Base-by-base conservation (phyloP, 2,329 filamentous ascomycete genomes). In the Pseudocercospora pini-densiflorae region DNA sequence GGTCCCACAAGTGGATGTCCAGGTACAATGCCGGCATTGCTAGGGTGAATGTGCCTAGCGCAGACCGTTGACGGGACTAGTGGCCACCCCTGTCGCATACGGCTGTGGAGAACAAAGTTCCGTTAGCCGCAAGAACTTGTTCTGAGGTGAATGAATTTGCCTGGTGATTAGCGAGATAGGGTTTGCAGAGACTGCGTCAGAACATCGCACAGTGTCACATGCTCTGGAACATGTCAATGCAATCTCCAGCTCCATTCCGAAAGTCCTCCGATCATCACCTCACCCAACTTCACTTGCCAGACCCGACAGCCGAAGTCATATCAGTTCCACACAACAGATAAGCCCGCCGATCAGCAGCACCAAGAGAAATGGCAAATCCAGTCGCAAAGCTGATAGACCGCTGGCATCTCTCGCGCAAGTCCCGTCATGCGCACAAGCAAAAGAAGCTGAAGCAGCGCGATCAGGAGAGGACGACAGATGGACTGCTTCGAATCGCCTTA, bases 401-500 rank as follows among this genome's bases (percentile, higher is more conserved):
- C 51, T 62, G 53, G 43, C 45, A 49, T n/a, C 43, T 29, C 29
- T 55, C 31, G 43, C 64, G 60, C 29, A n/a, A 62, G 6, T 53
- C 51, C 4, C 47, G 55, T 21, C 54, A 27, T 12, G 29, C 47
- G 10, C 64, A 36, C 33, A 61, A 58, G 29, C 54, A 24, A n/a
- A 33, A 40, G 54, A 62, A 45, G 60, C 62, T 66, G 1, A 54
- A 55, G 19, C 55, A 59, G 23, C 60, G 64, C 14, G 64, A 66
- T 24, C 8, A 45, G 21, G 64, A 66, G 31, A 54, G 64, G 10
- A 61, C 59, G 19, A 54, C 63, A 9, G 54, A 66, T 31, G 64
- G 64, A 23, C 33, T 66, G n/a, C 64, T 66, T n/a, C 64, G 60
- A 40, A 66, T 66, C 21, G 59, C 64, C 0, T n/a, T 66, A n/a